Evolutionary conservation across 805 yeast genomes (phyloP).

Genomic region (Saccharomyces eubayanus): DNA sequence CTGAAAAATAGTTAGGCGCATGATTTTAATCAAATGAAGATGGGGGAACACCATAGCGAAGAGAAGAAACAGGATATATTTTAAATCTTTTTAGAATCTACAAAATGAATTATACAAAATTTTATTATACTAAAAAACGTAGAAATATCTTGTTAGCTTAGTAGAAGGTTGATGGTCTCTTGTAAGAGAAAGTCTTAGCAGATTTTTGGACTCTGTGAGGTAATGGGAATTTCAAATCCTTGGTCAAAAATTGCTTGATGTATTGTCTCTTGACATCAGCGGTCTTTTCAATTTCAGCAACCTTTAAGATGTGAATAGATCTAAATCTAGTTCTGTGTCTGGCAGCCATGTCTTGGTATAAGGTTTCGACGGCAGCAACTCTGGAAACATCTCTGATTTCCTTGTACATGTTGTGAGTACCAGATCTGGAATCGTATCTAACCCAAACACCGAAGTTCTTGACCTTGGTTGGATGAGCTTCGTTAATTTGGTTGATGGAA

Average conservation of each 20-base stretch:
- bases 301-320: constrained; percentile 98
- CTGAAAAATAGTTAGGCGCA: background rate
- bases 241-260: constrained; percentile 92
- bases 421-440: constrained; percentile 99
- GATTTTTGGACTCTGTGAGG: constrained; percentile 98
- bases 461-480: constrained; percentile 96
- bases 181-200: constrained; percentile 77
- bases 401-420: constrained; percentile 99
- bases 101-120: constrained; percentile 25
- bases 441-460: constrained; percentile 99
- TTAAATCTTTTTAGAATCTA: constrained; percentile 13
- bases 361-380: constrained; percentile 95
- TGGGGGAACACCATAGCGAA: background rate
- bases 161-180: constrained; percentile 97
- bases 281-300: constrained; percentile 95
- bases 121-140: constrained; percentile 6
- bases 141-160: constrained; percentile 35
- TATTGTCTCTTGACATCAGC: constrained; percentile 99
- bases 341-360: constrained; percentile 99
- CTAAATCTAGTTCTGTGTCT: constrained; percentile 99
- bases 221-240: constrained; percentile 98
- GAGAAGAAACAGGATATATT: background rate
- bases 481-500: constrained; percentile 82
- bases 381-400: constrained; percentile 99
- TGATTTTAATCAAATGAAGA: background rate